phyloP scores from a whole-genome alignment of 2,329 filamentous ascomycete genomes.

The Nothophoma quercina region DNA sequence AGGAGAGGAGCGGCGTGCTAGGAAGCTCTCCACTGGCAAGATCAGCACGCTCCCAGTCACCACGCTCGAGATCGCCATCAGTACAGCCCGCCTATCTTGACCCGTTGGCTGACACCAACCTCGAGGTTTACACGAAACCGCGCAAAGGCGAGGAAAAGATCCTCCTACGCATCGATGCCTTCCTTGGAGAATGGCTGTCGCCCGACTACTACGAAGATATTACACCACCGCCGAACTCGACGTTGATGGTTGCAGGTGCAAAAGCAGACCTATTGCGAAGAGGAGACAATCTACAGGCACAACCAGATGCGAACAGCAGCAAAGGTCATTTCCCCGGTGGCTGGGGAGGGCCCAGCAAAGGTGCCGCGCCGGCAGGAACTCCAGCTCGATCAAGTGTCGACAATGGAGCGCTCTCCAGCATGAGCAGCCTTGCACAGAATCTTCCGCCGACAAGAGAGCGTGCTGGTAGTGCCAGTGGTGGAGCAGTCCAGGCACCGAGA shows the following conservation, averaged over 20 bases:
- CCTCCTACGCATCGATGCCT: conserved; percentile 81
- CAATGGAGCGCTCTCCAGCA: conserved; percentile 31
- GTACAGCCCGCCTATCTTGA: conserved; percentile 36
- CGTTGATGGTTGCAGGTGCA: conserved; percentile 85
- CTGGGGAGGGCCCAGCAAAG: conserved; percentile 57
- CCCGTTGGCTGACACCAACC: conserved; percentile 48
- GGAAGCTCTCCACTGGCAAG: conserved; percentile 23
- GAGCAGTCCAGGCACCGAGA: conserved; percentile 33
- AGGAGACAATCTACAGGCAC: conserved; percentile 68
- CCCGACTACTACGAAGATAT: conserved; percentile 94
- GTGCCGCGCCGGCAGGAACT: conserved; percentile 26
- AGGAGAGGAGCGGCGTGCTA: conserved; percentile 19
- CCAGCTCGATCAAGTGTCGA: conserved; percentile 27
- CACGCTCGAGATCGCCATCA: conserved; percentile 24
- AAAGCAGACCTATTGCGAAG: conserved; percentile 85
- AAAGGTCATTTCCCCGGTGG: conserved; percentile 63
- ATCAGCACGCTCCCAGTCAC: conserved; percentile 18
- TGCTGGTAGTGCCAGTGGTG: conserved; percentile 52
- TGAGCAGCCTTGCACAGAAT: conserved; percentile 49
- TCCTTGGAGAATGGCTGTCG: conserved; percentile 93
- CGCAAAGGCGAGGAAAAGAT: conserved; percentile 47
- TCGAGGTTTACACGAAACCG: conserved; percentile 43
- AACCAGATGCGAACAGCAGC: conserved; percentile 48
- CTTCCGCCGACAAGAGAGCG: conserved; percentile 54
- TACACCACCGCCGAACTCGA: conserved; percentile 83